A percentile compares a stretch with the other conserved stretches of the same genome.
phyloP scores from a whole-genome alignment of 257 asterid genomes.

The Voacanga thouarsii region DNA sequence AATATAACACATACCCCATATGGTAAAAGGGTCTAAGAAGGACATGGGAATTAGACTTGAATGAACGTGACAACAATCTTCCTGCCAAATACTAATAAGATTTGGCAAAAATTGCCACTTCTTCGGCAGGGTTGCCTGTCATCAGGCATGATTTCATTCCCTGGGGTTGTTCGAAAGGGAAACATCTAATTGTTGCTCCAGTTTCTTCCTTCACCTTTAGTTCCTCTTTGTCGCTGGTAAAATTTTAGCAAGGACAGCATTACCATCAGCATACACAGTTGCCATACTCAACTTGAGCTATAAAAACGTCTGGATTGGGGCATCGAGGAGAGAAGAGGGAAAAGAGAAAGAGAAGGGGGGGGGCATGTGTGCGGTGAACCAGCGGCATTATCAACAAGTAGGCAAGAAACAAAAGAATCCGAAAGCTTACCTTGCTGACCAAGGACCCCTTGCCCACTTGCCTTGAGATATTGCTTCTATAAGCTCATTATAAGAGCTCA shows the following conservation, averaged over 20 bases:
- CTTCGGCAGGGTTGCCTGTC: constrained; percentile 84
- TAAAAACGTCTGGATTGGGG: background rate
- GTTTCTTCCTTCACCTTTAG: constrained; percentile 89
- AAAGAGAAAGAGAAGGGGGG: no score
- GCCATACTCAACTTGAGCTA: background rate
- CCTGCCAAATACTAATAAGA: constrained; percentile 48
- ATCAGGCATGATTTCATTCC: constrained; percentile 77
- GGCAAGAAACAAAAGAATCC: background rate
- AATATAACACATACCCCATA: background rate
- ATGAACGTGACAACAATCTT: background rate
- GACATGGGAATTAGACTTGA: background rate
- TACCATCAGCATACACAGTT: background rate
- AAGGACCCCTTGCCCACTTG: constrained; percentile 99
- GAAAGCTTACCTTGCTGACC: constrained; percentile 82
- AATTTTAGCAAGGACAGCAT: background rate
- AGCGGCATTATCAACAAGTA: background rate
- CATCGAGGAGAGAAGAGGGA: no score
- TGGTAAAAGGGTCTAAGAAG: background rate
- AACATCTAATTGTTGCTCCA: constrained; percentile 92
- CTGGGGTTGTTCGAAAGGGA: constrained; percentile 86
- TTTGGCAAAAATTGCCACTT: constrained; percentile 92
- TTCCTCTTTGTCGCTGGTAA: constrained; percentile 70
- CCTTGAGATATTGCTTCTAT: constrained; percentile 89
- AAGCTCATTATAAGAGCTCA: constrained; percentile 75
- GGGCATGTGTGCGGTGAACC: background rate